Conservation (phyloP, 2,329 filamentous ascomycete genomes). For the Boeremia exigua region DNA sequence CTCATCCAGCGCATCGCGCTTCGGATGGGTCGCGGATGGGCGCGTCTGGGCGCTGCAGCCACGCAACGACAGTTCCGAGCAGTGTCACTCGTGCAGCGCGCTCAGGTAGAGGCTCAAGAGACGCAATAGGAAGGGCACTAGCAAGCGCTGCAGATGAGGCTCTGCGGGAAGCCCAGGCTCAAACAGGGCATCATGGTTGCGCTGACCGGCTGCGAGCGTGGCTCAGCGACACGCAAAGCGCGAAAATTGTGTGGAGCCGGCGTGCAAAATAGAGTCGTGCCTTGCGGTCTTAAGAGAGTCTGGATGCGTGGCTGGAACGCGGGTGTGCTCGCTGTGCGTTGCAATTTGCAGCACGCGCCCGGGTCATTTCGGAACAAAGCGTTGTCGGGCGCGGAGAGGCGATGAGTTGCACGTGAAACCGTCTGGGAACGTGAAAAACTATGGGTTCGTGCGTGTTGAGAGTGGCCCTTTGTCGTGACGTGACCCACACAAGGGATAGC, state of each 20-base stretch:
- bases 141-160: conserved; percentile 19
- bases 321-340: conserved; percentile 8
- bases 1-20: not conserved
- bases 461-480: conserved; percentile 8
- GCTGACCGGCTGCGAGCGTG: not conserved
- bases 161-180: conserved; percentile 19
- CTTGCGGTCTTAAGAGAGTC: conserved; percentile 8
- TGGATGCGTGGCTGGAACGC: conserved; percentile 17
- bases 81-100: not conserved
- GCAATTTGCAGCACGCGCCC: conserved; percentile 6
- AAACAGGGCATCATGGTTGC: not conserved
- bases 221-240: conserved; percentile 15
- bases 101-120: not conserved
- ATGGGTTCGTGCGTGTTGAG: conserved; percentile 9
- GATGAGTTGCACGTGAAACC: conserved; percentile 13
- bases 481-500: not conserved
- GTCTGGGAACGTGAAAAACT: not conserved
- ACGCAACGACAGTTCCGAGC: not conserved
- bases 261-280: conserved; percentile 2
- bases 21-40: not conserved
- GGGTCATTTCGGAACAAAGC: conserved; percentile 9
- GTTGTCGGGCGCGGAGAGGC: conserved; percentile 16
- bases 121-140: conserved; percentile 16
- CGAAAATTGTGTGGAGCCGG: not conserved
- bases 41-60: not conserved